Evolutionary conservation across 1,284 basidiomycete species (phyloP), one percentile per base, ranked within the genome.

Genomic region (Microbotryum intermedium): DNA sequence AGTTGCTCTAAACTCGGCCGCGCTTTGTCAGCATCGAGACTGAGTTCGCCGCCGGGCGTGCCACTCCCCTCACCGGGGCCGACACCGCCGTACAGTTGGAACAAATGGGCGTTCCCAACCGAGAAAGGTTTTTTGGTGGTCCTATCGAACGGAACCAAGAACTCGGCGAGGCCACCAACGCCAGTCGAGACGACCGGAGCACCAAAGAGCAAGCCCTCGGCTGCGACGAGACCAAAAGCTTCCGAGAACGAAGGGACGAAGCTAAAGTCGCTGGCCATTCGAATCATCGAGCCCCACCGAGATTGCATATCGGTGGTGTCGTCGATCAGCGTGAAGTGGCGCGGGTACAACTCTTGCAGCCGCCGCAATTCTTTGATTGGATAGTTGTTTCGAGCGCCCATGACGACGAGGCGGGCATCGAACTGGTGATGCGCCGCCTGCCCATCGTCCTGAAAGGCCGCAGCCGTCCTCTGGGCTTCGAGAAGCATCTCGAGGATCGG

Each of bases 321-420:
- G 49, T 63, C 61, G 25, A 65, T 51, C 16, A 65, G 50, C 3
- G 57, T 62, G 9, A 65, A 21, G 44, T 62, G 57, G 2, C 23
- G 16, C 4, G 61, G 60, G 47, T 55, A 63, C 6, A 21, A 42
- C 26, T 18, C 16, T 16, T 51, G 34, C n/a, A 65, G 48, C n/a
- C 20, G 9, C 4, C 10, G 34, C 20, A 65, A 53, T 5, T 39
- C 25, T n/a, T 45, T 18, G 44, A 56, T 46, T 9, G 63, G 63
- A 52, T 57, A 65, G 51, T 65, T 65, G 58, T 65, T 65, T 44
- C 55, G 57, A 1, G 60, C 57, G 47, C 63, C 63, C 39, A 65
- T 26, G 54, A 65, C 56, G 52, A 65, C 29, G 30, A 65, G 61
- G 5, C 60, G 57, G 9, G 44, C 60, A 4, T 28, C 26, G 34